Percentiles rank a stretch among this genome's conserved stretches.
Conservation (phyloP, 2,329 filamentous ascomycete species). For the Sclerotinia subarctica region DNA sequence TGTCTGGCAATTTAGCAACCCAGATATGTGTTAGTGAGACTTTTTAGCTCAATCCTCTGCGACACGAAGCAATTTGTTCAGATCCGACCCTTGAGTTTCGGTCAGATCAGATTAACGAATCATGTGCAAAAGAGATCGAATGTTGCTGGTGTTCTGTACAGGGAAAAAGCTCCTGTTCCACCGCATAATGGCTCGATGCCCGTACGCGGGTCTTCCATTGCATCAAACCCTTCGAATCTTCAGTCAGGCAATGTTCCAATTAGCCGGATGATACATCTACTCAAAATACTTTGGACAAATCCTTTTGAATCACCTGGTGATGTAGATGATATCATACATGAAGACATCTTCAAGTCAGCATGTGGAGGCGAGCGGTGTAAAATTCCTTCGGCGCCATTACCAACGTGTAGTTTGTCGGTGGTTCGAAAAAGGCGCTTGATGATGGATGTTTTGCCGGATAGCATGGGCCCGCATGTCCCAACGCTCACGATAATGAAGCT, state of each 20-base stretch:
- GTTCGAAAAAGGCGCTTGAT: not conserved
- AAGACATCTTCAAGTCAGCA: not conserved
- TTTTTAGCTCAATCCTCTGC: conserved; percentile 7
- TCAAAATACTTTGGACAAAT: not conserved
- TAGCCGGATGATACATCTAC: not conserved
- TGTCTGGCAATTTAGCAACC: not conserved
- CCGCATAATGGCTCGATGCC: not conserved
- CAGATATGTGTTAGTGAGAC: conserved; percentile 19
- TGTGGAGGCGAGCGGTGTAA: conserved; percentile 17
- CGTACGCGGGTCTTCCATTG: conserved; percentile 11
- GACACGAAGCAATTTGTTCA: conserved; percentile 19
- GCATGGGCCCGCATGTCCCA: conserved; percentile 9
- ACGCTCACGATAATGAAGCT: not conserved
- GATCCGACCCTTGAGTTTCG: conserved; percentile 1
- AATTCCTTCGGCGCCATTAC: conserved; percentile 12
- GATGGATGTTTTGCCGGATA: conserved; percentile 11
- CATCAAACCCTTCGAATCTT: conserved; percentile 7
- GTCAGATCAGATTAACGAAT: conserved; percentile 18
- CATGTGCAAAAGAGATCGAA: not conserved
- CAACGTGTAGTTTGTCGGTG: not conserved
- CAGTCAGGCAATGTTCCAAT: not conserved
- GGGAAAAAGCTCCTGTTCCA: conserved; percentile 17
- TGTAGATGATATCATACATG: not conserved
- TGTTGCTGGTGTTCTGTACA: conserved; percentile 10
- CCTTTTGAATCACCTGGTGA: conserved; percentile 12